A percentile compares a stretch with the other conserved stretches of the same genome.
Conservation (phyloP, 441 rosid species). For the Cnidoscolus chayamansa region DNA sequence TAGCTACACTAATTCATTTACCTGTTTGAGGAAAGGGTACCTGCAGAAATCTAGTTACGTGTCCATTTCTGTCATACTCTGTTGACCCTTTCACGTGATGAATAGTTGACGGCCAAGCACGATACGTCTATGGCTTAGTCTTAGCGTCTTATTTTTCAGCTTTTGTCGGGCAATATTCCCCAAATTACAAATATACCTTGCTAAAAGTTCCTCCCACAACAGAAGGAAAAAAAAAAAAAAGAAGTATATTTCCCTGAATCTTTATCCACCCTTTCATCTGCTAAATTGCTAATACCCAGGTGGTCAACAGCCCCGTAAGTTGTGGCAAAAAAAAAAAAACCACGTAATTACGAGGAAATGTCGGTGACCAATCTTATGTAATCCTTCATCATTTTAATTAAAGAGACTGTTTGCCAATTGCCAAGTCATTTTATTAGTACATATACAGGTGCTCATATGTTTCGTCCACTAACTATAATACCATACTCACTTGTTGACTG, state of each 20-base stretch:
- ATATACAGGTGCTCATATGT: neutral
- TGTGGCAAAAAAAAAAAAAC: no score
- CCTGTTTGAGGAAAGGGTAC: conserved; percentile 10
- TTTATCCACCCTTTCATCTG: no score
- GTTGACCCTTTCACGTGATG: conserved; percentile 31
- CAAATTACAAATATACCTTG: neutral
- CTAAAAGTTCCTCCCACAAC: neutral
- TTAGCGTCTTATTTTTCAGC: conserved; percentile 7
- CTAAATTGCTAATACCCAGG: neutral
- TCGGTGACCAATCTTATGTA: neutral
- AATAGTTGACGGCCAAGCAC: conserved; percentile 14
- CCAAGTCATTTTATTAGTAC: neutral
- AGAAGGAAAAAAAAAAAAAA: no score
- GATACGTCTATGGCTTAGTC: conserved; percentile 16
- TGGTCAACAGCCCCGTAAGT: neutral
- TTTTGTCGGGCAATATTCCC: neutral
- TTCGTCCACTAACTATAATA: neutral
- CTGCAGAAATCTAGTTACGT: conserved; percentile 12
- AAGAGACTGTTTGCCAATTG: neutral
- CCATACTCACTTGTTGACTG: neutral
- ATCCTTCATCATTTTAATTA: neutral
- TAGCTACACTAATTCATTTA: neutral
- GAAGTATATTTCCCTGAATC: no score
- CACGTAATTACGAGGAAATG: neutral
- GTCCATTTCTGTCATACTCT: conserved; percentile 22